Conservation (phyloP, 2,329 filamentous ascomycete genomes). For the Sarocladium kiliense region DNA sequence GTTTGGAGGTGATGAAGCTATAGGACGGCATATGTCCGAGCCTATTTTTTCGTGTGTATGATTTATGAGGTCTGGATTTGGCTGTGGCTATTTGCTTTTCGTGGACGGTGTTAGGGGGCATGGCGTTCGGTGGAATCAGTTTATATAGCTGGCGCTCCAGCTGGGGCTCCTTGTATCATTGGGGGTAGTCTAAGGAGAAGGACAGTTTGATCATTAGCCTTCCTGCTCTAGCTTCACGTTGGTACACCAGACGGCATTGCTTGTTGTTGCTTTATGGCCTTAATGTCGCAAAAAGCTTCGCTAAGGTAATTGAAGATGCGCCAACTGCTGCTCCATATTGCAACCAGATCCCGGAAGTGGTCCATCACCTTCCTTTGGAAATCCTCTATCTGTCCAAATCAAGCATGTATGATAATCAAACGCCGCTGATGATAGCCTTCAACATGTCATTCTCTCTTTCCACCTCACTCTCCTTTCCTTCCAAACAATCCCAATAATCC, state of each 20-base stretch:
- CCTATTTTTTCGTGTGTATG: background rate
- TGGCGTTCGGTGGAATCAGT: background rate
- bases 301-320: too few species aligned
- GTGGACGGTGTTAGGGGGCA: background rate
- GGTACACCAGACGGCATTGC: too few species aligned
- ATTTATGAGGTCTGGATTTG: background rate
- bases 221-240: too few species aligned
- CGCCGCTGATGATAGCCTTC: background rate
- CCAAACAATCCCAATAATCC: too few species aligned
- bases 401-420: background rate
- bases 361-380: background rate
- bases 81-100: background rate
- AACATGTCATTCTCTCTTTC: background rate
- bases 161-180: too few species aligned
- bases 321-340: background rate
- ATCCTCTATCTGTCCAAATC: background rate
- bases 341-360: background rate
- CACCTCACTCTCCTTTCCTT: too few species aligned
- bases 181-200: too few species aligned
- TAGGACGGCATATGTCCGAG: too few species aligned
- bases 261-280: too few species aligned
- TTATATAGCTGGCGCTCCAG: background rate
- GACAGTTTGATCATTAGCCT: too few species aligned
- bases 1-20: constrained; percentile 67
- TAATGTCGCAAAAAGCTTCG: too few species aligned